Conservation (phyloP, 768 basidiomycete genomes). For the Collybia mongolica region DNA sequence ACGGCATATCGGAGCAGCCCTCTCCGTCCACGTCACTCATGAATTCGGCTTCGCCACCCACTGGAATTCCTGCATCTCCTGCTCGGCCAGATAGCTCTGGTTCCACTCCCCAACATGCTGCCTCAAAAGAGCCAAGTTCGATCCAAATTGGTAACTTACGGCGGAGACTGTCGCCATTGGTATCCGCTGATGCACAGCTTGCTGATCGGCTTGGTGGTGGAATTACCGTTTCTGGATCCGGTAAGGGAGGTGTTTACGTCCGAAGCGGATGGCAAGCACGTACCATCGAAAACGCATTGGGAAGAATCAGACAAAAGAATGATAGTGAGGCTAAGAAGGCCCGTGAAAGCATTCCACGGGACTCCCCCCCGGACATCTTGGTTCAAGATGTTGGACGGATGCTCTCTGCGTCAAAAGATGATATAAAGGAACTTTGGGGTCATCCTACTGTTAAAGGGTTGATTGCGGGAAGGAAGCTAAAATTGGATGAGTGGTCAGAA, state of each 20-base stretch:
- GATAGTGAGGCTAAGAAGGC: slow-evolving; percentile 30
- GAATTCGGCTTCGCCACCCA: slow-evolving; percentile 18
- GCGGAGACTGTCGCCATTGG: slow-evolving; percentile 55
- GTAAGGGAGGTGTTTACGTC: slow-evolving; percentile 73
- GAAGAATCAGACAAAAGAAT: slow-evolving; percentile 32
- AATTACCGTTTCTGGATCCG: slow-evolving; percentile 70
- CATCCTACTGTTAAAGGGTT: slow-evolving; percentile 69
- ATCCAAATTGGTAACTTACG: slow-evolving; percentile 56
- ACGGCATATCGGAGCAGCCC: slow-evolving; percentile 35
- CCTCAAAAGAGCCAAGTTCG: slow-evolving; percentile 26
- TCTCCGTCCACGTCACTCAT: slow-evolving; percentile 39
- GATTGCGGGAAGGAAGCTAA: slow-evolving; percentile 65
- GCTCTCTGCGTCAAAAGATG: slow-evolving; percentile 56
- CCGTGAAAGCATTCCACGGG: slow-evolving; percentile 28
- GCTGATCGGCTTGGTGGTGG: slow-evolving; percentile 76
- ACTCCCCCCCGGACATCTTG: slow-evolving; percentile 47
- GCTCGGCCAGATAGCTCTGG: slow-evolving; percentile 23
- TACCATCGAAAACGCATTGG: slow-evolving; percentile 53
- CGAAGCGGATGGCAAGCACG: slow-evolving; percentile 81
- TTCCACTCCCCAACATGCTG: slow-evolving; percentile 23
- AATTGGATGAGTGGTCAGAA: slow-evolving; percentile 86
- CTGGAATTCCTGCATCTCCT: slow-evolving; percentile 16
- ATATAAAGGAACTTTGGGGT: slow-evolving; percentile 72
- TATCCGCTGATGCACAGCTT: slow-evolving; percentile 60
- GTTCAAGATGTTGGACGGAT: slow-evolving; percentile 62